phyloP scores from a whole-genome alignment of 306 rosid species.

The Senna tora region DNA sequence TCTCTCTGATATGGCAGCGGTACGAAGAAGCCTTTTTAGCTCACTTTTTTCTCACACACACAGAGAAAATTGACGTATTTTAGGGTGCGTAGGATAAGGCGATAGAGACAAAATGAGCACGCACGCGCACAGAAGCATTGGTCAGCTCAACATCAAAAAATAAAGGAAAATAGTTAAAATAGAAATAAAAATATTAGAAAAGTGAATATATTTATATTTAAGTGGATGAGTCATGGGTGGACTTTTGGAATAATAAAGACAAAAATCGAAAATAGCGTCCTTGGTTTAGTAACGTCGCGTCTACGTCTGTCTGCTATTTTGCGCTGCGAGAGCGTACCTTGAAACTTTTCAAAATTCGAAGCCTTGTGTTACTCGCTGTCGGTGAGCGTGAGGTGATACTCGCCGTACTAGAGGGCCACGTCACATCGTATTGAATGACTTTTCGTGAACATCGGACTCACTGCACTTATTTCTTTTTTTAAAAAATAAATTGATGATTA shows the following conservation, averaged over 20 bases:
- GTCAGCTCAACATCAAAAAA: constrained; percentile 37
- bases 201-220: no score
- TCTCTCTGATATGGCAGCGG: constrained; percentile 5
- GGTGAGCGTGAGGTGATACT: neutral
- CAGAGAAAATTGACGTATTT: no score
- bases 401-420: neutral
- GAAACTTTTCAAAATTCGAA: neutral
- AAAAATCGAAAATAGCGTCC: constrained; percentile 30
- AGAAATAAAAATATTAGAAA: no score
- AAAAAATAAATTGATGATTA: no score
- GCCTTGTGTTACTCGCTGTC: constrained; percentile 17
- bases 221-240: neutral
- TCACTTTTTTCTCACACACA: no score
- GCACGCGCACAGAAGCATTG: constrained; percentile 43
- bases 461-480: no score
- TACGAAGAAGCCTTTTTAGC: neutral
- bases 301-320: no score
- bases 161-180: neutral
- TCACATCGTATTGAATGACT: neutral
- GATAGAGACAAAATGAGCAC: constrained; percentile 36
- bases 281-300: constrained; percentile 47
- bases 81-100: constrained; percentile 42
- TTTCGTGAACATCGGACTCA: no score
- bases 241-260: constrained; percentile 26
- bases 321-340: constrained; percentile 39